Evolutionary conservation across 139 green algal species (phyloP).

Genomic region (Tetradesmus obliquus): DNA sequence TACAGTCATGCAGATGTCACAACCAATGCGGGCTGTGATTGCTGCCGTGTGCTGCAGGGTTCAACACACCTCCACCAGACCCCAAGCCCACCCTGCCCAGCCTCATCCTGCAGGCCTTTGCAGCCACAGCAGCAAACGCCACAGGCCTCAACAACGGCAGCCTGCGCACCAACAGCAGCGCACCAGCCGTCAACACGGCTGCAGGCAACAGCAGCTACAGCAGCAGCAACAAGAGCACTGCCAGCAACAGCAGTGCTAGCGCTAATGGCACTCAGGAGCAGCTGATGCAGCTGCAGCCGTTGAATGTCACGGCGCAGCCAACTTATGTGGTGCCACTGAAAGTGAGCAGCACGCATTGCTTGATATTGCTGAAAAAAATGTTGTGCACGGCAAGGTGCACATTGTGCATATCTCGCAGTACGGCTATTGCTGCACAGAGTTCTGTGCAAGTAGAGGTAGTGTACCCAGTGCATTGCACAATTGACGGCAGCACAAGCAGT

Average conservation of each 20-base stretch:
- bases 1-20: neutral
- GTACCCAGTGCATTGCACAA: too few species aligned
- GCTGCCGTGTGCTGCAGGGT: slow-evolving; percentile 1
- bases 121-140: neutral
- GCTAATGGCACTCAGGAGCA: neutral
- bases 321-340: slow-evolving; percentile 10
- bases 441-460: too few species aligned
- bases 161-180: slow-evolving; percentile 3
- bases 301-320: neutral
- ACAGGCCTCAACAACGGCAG: neutral
- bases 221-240: neutral
- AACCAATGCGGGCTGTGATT: neutral
- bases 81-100: slow-evolving; percentile 1
- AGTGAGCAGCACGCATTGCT: neutral
- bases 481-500: too few species aligned
- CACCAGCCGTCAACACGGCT: too few species aligned
- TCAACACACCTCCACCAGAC: slow-evolving; percentile 16
- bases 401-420: too few species aligned
- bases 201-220: neutral
- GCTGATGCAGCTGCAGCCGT: slow-evolving; percentile 3
- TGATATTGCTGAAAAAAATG: neutral
- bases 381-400: too few species aligned
- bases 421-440: too few species aligned
- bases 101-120: slow-evolving; percentile 21
- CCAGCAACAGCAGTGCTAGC: neutral